Base-by-base conservation (phyloP, 2,329 filamentous ascomycete species). In the Paecilomyces sp. region DNA sequence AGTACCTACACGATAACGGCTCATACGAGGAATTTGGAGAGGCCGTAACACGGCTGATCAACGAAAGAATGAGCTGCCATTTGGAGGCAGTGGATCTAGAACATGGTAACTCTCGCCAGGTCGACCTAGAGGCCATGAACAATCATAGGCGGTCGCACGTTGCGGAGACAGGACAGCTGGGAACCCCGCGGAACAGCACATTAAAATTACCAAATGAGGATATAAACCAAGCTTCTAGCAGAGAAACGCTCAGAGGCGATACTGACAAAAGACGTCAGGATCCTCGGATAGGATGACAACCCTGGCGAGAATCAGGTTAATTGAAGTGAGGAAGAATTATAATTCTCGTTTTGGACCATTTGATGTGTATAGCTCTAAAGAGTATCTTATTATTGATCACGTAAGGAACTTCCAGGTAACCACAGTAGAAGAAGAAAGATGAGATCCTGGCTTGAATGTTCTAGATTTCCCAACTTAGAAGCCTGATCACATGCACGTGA, bases 401-500 rank as follows among this genome's bases (percentile, higher is more conserved):
- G 7, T 47, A 47, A 47, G 7, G 41, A 22, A 47, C 7, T 8
- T 47, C 8, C 18, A 18, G 18, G 25, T 28, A 28, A 28, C 18
- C 18, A n/a, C 41, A 8, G 41, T 41, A n/a, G 9, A 41, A 9
- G n/a, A 8, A 18, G 18, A 53, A 18, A 9, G n/a, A 18, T 8
- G 18, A 53, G 22, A n/a, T 28, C 6, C 11, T 25, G 22, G 4
- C 22, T 53, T 53, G 24, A 53, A 53, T 31, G 33, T 51, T 36
- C 13, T 54, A 18, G 51, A 11, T 55, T 53, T 51, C 24, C 22
- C 33, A 56, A 36, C 25, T 33, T 22, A 34, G 22, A 25, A 13
- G 31, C 36, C 33, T 52, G n/a, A 12, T 28, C 28, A 15, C 47
- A 52, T 15, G 13, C 73, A 75, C 72, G 71, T 75, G 73, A 75